Evolutionary conservation across 2,329 filamentous ascomycete genomes (phyloP).

Genomic region (Cladosporium sp.): DNA sequence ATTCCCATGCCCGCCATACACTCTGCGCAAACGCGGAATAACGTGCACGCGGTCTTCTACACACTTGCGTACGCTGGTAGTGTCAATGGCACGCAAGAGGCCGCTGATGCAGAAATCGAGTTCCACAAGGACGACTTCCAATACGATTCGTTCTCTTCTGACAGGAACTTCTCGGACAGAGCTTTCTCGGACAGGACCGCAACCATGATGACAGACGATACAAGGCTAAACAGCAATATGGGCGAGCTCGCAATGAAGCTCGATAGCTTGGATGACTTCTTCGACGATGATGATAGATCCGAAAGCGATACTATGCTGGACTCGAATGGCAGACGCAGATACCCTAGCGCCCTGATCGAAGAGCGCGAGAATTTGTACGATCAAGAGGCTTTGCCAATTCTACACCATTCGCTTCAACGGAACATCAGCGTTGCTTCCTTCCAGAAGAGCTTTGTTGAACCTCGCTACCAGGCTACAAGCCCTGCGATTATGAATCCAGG

Average conservation of each 20-base stretch:
- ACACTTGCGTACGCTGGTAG: slow-evolving; percentile 47
- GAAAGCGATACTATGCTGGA: slow-evolving; percentile 13
- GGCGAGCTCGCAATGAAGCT: slow-evolving; percentile 70
- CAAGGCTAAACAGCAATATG: slow-evolving; percentile 63
- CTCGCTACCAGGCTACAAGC: slow-evolving; percentile 46
- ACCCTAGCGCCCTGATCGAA: slow-evolving; percentile 37
- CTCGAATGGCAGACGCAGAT: slow-evolving; percentile 15
- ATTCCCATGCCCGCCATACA: slow-evolving; percentile 89
- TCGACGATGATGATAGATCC: slow-evolving; percentile 44
- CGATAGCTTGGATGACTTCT: slow-evolving; percentile 54
- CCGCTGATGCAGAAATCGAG: slow-evolving; percentile 76
- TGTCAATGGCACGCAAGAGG: slow-evolving; percentile 45
- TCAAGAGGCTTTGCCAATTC: slow-evolving; percentile 83
- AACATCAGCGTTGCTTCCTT: slow-evolving; percentile 72
- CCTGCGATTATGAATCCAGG: slow-evolving; percentile 55
- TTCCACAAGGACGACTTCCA: slow-evolving; percentile 88
- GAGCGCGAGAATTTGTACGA: slow-evolving; percentile 82
- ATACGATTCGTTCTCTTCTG: slow-evolving; percentile 58
- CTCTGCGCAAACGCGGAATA: slow-evolving; percentile 78
- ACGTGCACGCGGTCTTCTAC: slow-evolving; percentile 95
- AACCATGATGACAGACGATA: slow-evolving; percentile 89
- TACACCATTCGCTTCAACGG: slow-evolving; percentile 72
- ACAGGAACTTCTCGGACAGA: slow-evolving; percentile 2
- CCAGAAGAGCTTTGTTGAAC: slow-evolving; percentile 82
- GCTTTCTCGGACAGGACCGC: slow-evolving; percentile 69